phyloP scores from a whole-genome alignment of 208 protist species.

The Trypanosoma grayi region DNA sequence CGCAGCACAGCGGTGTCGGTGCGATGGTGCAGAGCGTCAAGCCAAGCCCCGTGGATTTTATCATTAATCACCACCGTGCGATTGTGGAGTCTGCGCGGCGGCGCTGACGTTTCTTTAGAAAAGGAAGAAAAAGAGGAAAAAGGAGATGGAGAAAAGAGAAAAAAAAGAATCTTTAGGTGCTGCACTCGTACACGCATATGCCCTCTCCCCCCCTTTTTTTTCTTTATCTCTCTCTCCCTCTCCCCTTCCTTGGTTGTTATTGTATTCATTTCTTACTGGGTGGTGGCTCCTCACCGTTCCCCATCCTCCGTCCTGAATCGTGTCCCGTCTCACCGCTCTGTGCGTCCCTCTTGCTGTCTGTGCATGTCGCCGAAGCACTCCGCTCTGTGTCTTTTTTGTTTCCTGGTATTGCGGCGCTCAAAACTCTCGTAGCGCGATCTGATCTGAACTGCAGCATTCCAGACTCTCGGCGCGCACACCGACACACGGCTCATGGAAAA shows the following conservation, averaged over 20 bases:
- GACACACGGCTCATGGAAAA: conserved; percentile 46
- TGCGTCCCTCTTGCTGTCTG: too few species aligned
- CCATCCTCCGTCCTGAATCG: too few species aligned
- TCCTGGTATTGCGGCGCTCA: too few species aligned
- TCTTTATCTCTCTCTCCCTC: background rate
- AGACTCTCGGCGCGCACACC: too few species aligned
- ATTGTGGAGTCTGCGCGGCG: conserved; percentile 22
- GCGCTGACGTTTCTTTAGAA: background rate
- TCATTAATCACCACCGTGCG: conserved; percentile 26
- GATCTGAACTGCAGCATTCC: too few species aligned
- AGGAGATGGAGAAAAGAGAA: background rate
- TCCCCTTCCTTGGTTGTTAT: too few species aligned
- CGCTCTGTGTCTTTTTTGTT: too few species aligned
- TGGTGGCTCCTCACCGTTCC: background rate
- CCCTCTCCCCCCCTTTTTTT: background rate
- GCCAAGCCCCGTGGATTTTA: conserved; percentile 27
- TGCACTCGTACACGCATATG: background rate
- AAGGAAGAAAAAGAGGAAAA: background rate
- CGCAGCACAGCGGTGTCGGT: background rate
- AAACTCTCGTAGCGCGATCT: too few species aligned
- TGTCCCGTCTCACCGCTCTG: too few species aligned
- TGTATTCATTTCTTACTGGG: background rate
- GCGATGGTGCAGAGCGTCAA: conserved; percentile 4
- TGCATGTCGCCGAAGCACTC: too few species aligned
- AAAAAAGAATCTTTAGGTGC: background rate